Evolutionary conservation across 352 stramenopile species (phyloP), one percentile per base, ranked within the genome.

Genomic region (Pythium brachiatum): DNA sequence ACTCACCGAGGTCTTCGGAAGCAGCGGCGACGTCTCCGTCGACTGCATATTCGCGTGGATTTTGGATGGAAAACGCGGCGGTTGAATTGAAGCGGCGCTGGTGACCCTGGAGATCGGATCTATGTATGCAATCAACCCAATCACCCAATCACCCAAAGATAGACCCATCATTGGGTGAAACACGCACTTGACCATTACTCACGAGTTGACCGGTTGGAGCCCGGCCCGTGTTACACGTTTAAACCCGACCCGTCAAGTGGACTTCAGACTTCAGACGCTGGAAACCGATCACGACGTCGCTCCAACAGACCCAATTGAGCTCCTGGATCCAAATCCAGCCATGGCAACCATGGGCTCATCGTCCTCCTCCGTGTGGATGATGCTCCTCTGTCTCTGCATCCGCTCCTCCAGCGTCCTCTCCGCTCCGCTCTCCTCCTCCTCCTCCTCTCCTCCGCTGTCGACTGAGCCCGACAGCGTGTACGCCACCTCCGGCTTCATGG

Each of bases 401-500:
- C 2, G 16, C 44, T 38, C 47, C 27, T 15, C 57, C 39, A 18
- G 5, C 20, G 39, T 26, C 39, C 39, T 25, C 39, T 57, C 47
- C 36, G 25, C 32, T 29, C 13, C 23, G 29, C 26, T 18, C 6
- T 53, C 47, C 36, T 36, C 50, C 2, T 15, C 38, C 7, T 26
- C 39, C 43, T 41, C 36, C 36, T 36, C 50, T 2, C 38, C 38
- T 23, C 21, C 39, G 4, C 7, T 18, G 16, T 47, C 39, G 18
- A 26, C 39, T 3, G 2, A 23, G 51, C 60, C 60, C 54, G 54
- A 58, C 47, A 68, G 62, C 55, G 55, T 62, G 23, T 57, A 63
- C 48, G 55, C 62, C n/a, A 39, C 62, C 54, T 57, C 29, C 53
- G 60, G 53, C 53, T 67, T 78, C 48, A 68, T 73, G 44, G 61